Conservation (phyloP, 306 rosid genomes). For the Albizia julibrissin region DNA sequence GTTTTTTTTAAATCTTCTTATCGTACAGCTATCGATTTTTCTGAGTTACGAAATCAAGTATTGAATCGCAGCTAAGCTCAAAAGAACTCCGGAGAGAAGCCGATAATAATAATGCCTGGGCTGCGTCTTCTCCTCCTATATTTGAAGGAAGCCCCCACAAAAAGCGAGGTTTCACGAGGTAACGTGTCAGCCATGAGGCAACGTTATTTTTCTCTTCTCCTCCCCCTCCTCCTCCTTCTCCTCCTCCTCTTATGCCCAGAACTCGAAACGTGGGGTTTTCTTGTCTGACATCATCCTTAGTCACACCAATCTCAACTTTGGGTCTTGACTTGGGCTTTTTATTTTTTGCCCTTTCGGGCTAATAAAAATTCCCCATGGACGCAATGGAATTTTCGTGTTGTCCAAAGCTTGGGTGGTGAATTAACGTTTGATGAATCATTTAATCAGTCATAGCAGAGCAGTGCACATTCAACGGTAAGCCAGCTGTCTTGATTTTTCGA, state of each 20-base stretch:
- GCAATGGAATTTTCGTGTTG: too few relatives aligned
- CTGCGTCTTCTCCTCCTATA: constrained; percentile 50
- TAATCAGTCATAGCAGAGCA: too few relatives aligned
- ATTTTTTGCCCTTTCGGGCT: too few relatives aligned
- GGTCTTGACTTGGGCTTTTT: background rate
- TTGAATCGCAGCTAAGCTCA: constrained; percentile 31
- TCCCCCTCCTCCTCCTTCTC: too few relatives aligned
- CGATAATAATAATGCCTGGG: background rate
- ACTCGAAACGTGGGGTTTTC: background rate
- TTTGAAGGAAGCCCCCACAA: constrained; percentile 33
- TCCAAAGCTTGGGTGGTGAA: too few relatives aligned
- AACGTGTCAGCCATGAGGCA: background rate
- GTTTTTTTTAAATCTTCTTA: background rate
- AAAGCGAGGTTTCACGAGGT: constrained; percentile 22
- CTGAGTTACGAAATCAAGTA: background rate
- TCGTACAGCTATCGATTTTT: background rate
- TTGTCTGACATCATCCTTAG: background rate
- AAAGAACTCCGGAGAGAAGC: constrained; percentile 40
- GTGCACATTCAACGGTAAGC: too few relatives aligned
- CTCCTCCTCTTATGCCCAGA: background rate
- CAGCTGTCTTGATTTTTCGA: too few relatives aligned
- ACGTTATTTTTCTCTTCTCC: background rate
- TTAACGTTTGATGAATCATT: too few relatives aligned
- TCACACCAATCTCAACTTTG: background rate
- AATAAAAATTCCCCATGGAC: too few relatives aligned